A percentile compares a stretch with the other conserved stretches of the same genome.
phyloP scores from a whole-genome alignment of 768 basidiomycete species.

The Lactarius indigo region DNA sequence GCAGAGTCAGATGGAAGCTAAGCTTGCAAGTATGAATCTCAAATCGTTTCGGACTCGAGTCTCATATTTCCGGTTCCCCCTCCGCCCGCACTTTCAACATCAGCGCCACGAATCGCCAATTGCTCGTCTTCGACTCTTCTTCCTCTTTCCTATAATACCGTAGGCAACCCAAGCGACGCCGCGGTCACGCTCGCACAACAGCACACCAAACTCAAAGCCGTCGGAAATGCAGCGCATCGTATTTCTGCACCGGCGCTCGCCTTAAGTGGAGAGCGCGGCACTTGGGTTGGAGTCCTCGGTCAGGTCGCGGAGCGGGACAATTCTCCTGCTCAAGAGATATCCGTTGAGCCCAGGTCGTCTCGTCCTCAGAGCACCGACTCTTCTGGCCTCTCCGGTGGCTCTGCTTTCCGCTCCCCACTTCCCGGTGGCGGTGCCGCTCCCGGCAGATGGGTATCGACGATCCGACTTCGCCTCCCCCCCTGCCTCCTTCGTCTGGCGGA shows the following conservation, averaged over 20 bases:
- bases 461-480: too few relatives aligned
- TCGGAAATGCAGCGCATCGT: conserved; percentile 71
- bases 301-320: conserved; percentile 79
- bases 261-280: conserved; percentile 38
- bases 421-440: conserved; percentile 54
- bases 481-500: too few relatives aligned
- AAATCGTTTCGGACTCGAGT: conserved; percentile 72
- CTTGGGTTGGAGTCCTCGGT: conserved; percentile 62
- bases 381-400: conserved; percentile 31
- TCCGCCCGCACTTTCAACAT: conserved; percentile 60
- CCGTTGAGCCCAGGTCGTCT: too few relatives aligned
- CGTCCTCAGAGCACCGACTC: conserved; percentile 85
- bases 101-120: conserved; percentile 57
- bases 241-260: conserved; percentile 46
- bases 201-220: conserved; percentile 29
- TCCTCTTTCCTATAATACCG: conserved; percentile 52
- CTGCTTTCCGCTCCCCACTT: conserved; percentile 38
- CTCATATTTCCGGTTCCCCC: conserved; percentile 32
- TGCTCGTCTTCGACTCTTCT: conserved; percentile 56
- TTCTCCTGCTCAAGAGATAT: conserved; percentile 21
- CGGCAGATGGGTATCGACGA: too few relatives aligned
- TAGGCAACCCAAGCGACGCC: conserved; percentile 43
- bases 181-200: conserved; percentile 82
- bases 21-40: conserved; percentile 72
- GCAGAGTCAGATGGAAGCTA: conserved; percentile 97